Conservation (phyloP, 257 asterid species). For the Eucommia ulmoides region DNA sequence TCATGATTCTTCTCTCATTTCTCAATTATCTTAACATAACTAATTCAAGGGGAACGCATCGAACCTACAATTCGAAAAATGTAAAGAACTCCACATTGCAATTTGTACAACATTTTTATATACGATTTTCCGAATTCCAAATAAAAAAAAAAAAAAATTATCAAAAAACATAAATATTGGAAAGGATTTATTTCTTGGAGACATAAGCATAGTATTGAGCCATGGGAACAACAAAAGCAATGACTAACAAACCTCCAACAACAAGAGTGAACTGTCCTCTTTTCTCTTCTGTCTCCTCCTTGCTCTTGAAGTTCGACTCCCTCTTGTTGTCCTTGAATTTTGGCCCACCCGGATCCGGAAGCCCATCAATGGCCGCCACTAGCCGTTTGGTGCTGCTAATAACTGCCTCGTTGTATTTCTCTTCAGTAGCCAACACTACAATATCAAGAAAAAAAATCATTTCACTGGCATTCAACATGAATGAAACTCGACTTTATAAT, state of each 20-base stretch:
- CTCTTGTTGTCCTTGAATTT: conserved; percentile 54
- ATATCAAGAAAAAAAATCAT: not conserved
- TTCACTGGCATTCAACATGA: conserved; percentile 10
- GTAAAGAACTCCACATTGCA: too few relatives aligned
- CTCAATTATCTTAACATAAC: too few relatives aligned
- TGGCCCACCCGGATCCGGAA: conserved; percentile 98
- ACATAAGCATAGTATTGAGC: conserved; percentile 94
- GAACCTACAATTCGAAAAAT: too few relatives aligned
- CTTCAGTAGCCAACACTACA: conserved; percentile 88
- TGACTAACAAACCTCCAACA: conserved; percentile 93
- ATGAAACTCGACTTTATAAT: not conserved
- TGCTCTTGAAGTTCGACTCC: conserved; percentile 89
- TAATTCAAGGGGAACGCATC: too few relatives aligned
- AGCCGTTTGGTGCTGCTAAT: conserved; percentile 61
- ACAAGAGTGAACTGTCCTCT: conserved; percentile 93
- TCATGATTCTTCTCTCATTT: too few relatives aligned
- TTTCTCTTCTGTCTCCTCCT: conserved; percentile 91
- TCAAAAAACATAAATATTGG: conserved; percentile 10
- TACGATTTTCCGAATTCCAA: not conserved
- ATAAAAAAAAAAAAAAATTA: conserved; percentile 9
- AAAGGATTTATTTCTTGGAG: conserved; percentile 59
- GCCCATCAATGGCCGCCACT: conserved; percentile 87
- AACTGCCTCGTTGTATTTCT: conserved; percentile 89
- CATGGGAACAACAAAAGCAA: conserved; percentile 99
- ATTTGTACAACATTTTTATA: not conserved